phyloP scores from a whole-genome alignment of 2,329 filamentous ascomycete genomes.

The Xylaria digitata region DNA sequence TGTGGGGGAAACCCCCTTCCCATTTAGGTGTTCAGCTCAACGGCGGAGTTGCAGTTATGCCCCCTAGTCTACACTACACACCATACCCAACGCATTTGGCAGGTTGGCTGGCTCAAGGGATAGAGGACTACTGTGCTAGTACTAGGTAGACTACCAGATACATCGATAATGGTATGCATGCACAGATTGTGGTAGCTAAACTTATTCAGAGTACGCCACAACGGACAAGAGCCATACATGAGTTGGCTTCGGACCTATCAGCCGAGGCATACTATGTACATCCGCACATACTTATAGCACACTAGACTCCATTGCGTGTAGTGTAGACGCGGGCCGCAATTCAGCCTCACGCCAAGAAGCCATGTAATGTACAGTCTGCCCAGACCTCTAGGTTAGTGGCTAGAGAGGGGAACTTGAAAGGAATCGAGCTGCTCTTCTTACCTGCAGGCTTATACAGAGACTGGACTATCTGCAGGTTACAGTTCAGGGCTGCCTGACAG shows the following conservation, averaged over 20 bases:
- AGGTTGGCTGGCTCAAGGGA: conserved; percentile 21
- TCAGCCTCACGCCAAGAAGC: conserved; percentile 37
- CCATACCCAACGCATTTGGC: conserved; percentile 26
- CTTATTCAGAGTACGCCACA: conserved; percentile 32
- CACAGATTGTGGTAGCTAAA: conserved; percentile 25
- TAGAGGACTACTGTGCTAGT: conserved; percentile 4
- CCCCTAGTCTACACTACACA: conserved; percentile 23
- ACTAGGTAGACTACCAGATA: conserved; percentile 12
- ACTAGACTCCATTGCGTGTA: conserved; percentile 23
- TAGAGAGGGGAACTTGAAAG: conserved; percentile 18
- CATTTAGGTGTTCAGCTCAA: conserved; percentile 34
- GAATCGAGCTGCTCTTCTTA: conserved; percentile 23
- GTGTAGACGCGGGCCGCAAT: conserved; percentile 33
- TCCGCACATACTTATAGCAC: neutral
- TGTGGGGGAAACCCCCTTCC: conserved; percentile 24
- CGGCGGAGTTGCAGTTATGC: conserved; percentile 22
- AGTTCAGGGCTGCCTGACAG: conserved; percentile 37
- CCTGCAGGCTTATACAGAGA: conserved; percentile 28
- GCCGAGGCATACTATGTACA: conserved; percentile 25
- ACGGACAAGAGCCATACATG: conserved; percentile 9
- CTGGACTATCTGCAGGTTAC: conserved; percentile 32
- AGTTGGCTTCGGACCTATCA: conserved; percentile 20
- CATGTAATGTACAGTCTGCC: neutral
- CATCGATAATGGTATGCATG: conserved; percentile 31
- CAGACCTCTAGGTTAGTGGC: conserved; percentile 5